phyloP scores from a whole-genome alignment of 2,329 filamentous ascomycete species.

The Aspergillus aculeatus region DNA sequence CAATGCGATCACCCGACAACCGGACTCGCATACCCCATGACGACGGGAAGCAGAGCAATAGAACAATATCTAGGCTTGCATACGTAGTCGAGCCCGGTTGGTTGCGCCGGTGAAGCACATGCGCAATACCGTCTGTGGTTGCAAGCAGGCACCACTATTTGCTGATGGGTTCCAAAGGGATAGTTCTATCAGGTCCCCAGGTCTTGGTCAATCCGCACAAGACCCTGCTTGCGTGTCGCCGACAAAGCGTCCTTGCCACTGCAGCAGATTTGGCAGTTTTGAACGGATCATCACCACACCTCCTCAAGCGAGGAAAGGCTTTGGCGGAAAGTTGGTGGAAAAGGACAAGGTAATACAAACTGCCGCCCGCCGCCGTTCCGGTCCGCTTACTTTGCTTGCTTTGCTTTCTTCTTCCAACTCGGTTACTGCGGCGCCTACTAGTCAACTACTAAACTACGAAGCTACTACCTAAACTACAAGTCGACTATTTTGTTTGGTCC shows the following conservation, averaged over 20 bases:
- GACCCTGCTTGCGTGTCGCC: conserved; percentile 9
- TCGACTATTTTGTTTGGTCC: conserved; percentile 2
- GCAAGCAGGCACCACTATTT: conserved; percentile 6
- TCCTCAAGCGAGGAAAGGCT: not conserved
- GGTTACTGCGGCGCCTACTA: conserved; percentile 5
- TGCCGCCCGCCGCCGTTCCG: not conserved
- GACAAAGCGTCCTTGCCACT: conserved; percentile 4
- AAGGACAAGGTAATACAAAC: not conserved
- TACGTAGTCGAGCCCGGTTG: conserved; percentile 4
- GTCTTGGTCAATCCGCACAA: not conserved
- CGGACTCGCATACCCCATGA: conserved; percentile 2
- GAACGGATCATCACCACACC: not conserved
- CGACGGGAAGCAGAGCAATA: conserved; percentile 1
- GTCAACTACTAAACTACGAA: conserved; percentile 5
- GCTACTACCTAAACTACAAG: not conserved
- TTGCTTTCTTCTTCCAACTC: conserved; percentile 5
- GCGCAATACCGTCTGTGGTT: not conserved
- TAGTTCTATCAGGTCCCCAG: not conserved
- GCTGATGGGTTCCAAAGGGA: not conserved
- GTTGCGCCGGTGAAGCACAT: not conserved
- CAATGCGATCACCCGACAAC: not conserved
- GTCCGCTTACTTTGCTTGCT: conserved; percentile 1
- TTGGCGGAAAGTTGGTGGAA: not conserved
- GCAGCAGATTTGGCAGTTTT: not conserved
- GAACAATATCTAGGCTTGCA: not conserved